These are phyloP conservation scores for Pseudopyrenochaeta lycopersici DNA, from an alignment of 2,329 filamentous ascomycete species.

Conservation along the genomic window DNA sequence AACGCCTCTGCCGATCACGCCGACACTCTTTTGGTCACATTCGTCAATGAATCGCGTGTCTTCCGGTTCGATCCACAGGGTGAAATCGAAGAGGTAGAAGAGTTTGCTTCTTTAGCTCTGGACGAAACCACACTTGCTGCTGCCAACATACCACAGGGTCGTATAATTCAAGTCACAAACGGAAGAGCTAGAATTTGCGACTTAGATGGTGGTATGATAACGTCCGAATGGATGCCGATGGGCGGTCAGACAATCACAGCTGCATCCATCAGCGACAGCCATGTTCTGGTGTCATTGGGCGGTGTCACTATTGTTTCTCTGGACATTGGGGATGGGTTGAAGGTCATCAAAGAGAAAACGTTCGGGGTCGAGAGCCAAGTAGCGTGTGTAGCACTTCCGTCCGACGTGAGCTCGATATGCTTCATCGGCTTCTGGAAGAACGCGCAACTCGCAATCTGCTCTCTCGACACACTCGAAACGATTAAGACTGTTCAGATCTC, in stretches of 20 bases:
- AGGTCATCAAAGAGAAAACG: constrained; percentile 66
- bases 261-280: constrained; percentile 76
- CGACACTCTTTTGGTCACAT: constrained; percentile 82
- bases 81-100: constrained; percentile 85
- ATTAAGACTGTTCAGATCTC: constrained; percentile 64
- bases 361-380: constrained; percentile 77
- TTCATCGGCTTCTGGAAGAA: constrained; percentile 89
- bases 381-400: constrained; percentile 81
- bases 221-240: constrained; percentile 67
- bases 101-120: constrained; percentile 75
- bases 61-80: constrained; percentile 79
- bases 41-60: constrained; percentile 82
- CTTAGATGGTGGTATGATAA: constrained; percentile 60
- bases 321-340: constrained; percentile 66
- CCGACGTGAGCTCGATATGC: constrained; percentile 69
- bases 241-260: constrained; percentile 71
- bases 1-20: constrained; percentile 59
- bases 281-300: constrained; percentile 77
- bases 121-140: constrained; percentile 76
- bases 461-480: constrained; percentile 71
- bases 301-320: constrained; percentile 78
- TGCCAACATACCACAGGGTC: constrained; percentile 68
- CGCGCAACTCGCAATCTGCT: constrained; percentile 79
- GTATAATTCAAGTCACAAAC: constrained; percentile 80
- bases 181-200: constrained; percentile 70